phyloP scores from a whole-genome alignment of 1,284 basidiomycete genomes.

The Ceratobasidium sp. region DNA sequence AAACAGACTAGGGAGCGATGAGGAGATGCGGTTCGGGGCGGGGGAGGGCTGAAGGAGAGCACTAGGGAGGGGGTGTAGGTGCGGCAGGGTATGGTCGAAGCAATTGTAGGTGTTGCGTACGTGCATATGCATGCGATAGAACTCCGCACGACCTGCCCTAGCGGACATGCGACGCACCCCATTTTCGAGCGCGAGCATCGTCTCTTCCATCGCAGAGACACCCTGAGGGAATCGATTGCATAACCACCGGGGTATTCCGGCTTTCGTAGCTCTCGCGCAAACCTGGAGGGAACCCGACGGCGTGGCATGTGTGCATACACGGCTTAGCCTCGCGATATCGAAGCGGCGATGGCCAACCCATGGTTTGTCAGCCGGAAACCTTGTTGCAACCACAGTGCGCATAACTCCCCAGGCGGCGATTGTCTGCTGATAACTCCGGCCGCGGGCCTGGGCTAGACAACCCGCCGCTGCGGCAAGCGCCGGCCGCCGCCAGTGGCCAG shows the following conservation, averaged over 20 bases:
- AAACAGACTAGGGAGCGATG: neutral
- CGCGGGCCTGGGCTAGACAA: neutral
- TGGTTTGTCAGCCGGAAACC: constrained; percentile 34
- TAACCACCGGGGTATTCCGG: neutral
- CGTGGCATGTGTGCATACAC: constrained; percentile 36
- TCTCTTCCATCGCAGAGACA: constrained; percentile 15
- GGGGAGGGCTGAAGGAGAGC: too few species aligned
- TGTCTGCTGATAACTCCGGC: constrained; percentile 14
- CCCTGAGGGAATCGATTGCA: constrained; percentile 21
- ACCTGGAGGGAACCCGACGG: neutral
- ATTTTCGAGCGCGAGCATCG: neutral
- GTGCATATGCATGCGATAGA: constrained; percentile 6
- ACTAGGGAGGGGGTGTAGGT: neutral
- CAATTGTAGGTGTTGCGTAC: too few species aligned
- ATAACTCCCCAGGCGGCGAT: constrained; percentile 24
- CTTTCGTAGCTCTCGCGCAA: constrained; percentile 6
- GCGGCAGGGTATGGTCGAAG: neutral
- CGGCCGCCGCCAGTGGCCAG: constrained; percentile 1
- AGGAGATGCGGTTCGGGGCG: constrained; percentile 21
- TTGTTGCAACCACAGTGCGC: neutral
- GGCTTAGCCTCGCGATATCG: constrained; percentile 31
- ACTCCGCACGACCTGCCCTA: constrained; percentile 34
- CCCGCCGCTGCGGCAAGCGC: neutral
- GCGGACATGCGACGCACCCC: constrained; percentile 22
- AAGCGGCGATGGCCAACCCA: constrained; percentile 11